Base-by-base conservation (phyloP, 164 flowering plant species). In the Pachysandra terminalis region DNA sequence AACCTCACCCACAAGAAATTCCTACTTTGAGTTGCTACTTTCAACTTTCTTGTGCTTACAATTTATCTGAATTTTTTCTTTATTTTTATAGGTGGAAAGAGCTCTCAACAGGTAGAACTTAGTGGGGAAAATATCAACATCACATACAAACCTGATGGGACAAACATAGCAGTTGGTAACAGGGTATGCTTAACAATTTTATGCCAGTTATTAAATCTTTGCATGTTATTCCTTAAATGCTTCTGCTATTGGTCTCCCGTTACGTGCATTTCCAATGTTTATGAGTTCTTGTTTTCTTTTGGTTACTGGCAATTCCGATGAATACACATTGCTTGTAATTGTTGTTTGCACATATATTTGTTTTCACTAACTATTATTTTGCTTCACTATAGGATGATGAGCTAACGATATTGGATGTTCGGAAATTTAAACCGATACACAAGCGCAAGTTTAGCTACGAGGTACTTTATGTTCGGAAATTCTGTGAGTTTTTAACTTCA, bases 71-170 rank as follows among this genome's bases (percentile, higher is more conserved):
- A n/a, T 27, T 16, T 56, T 51, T 14, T 45, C 59, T 45, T 8
- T 40, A 15, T 55, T 66, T 68, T 63, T n/a, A 56, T 79, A 94
- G 98, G 88, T 84, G 98, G 96, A 65, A 94, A 94, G 77, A 86
- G 90, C 78, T 78, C 93, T 16, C 93, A 88, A 78, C 87, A 81
- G 63, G 87, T 82, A 63, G 98, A 94, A 78, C 96, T 91, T 64
- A 94, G 96, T 81, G 98, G 97, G 37, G 97, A 91, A 79, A 90
- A 94, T 67, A 94, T 94, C 65, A 94, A 94, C 78, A 94, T 94
- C 69, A 91, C 96, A 58, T 91, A 90, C 71, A 91, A 86, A 75
- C 96, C 96, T 57, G 98, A 94, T 76, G 97, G 97, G 56, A 84
- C 87, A 23, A 90, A 91, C 65, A 68, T 94, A 48, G 98, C 98